A percentile compares a stretch with the other conserved stretches of the same genome.
Conservation (phyloP, 768 basidiomycete species). For the Rhizopogon vesiculosus region DNA sequence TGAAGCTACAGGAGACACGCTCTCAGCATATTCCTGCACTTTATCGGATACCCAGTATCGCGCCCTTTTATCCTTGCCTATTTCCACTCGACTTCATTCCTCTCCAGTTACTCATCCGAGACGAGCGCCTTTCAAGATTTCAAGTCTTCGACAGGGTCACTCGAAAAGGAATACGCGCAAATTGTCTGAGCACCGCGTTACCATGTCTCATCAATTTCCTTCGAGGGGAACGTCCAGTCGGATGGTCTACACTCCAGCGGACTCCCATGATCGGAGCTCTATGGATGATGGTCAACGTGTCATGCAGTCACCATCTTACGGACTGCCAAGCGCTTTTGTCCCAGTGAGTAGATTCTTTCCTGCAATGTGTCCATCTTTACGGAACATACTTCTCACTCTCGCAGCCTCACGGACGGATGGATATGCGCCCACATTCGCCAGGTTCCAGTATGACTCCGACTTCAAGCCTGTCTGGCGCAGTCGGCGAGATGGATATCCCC, state of each 20-base stretch:
- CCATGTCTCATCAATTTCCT: slow-evolving; percentile 8
- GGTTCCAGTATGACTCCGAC: slow-evolving; percentile 40
- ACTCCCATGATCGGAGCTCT: slow-evolving; percentile 32
- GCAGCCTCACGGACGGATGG: slow-evolving; percentile 17
- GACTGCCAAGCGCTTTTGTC: slow-evolving; percentile 30
- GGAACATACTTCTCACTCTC: slow-evolving; percentile 16
- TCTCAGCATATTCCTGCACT: slow-evolving; percentile 20
- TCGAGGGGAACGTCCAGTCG: slow-evolving; percentile 24
- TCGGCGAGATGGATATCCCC: slow-evolving; percentile 47
- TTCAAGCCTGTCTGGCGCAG: slow-evolving; percentile 56
- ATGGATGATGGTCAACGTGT: slow-evolving; percentile 34
- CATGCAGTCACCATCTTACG: slow-evolving; percentile 23
- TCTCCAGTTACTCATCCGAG: slow-evolving; percentile 27
- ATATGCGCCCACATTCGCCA: slow-evolving; percentile 26
- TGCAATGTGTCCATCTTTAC: not conserved
- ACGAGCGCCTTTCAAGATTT: slow-evolving; percentile 35
- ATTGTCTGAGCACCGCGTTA: slow-evolving; percentile 24
- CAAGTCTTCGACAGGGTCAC: slow-evolving; percentile 9
- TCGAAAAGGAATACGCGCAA: slow-evolving; percentile 21
- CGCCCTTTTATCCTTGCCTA: slow-evolving; percentile 21
- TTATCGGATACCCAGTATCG: slow-evolving; percentile 14
- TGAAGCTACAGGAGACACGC: slow-evolving; percentile 34
- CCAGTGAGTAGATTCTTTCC: slow-evolving; percentile 26
- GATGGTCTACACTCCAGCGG: slow-evolving; percentile 25
- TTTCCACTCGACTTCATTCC: slow-evolving; percentile 27